These are phyloP conservation scores for Rhizomucor pusillus DNA, from an alignment of 371 early-diverging fungal genomes.

Conservation along the genomic window DNA sequence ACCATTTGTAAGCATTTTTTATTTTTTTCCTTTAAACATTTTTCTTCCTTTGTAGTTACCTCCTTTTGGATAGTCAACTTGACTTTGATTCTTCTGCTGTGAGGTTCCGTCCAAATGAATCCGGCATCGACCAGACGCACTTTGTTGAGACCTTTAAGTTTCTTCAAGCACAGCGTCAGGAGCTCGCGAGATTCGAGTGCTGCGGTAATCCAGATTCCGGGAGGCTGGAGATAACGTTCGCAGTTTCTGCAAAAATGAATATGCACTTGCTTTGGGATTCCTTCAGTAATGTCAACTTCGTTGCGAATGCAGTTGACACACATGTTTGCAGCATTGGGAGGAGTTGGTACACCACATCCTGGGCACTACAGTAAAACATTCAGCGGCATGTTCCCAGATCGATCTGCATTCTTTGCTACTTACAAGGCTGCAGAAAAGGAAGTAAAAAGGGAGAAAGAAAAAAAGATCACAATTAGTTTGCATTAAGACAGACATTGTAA, in stretches of 20 bases:
- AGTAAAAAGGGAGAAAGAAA: conserved; percentile 18
- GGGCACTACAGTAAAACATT: conserved; percentile 77
- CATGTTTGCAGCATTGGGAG: conserved; percentile 98
- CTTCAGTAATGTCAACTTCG: conserved; percentile 96
- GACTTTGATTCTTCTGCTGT: conserved; percentile 91
- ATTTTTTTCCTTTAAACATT: not conserved
- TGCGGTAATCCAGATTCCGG: conserved; percentile 88
- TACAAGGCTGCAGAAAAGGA: conserved; percentile 1
- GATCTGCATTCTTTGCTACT: not conserved
- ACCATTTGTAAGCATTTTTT: not conserved
- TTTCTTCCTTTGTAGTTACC: conserved; percentile 28
- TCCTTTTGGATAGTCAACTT: conserved; percentile 98
- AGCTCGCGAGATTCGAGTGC: conserved; percentile 94
- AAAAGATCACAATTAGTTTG: conserved; percentile 5
- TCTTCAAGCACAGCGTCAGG: conserved; percentile 92
- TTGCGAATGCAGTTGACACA: conserved; percentile 97
- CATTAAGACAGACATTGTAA: not conserved
- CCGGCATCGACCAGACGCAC: conserved; percentile 97
- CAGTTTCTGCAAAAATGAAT: conserved; percentile 96
- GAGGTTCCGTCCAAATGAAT: conserved; percentile 99
- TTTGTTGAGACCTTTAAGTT: conserved; percentile 86
- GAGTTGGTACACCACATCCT: conserved; percentile 95
- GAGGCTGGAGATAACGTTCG: conserved; percentile 97
- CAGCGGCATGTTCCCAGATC: not conserved
- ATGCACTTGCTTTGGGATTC: conserved; percentile 94